A percentile compares a stretch with the other conserved stretches of the same genome.
phyloP scores from a whole-genome alignment of 805 yeast genomes.

The Ogataea dorogensis region DNA sequence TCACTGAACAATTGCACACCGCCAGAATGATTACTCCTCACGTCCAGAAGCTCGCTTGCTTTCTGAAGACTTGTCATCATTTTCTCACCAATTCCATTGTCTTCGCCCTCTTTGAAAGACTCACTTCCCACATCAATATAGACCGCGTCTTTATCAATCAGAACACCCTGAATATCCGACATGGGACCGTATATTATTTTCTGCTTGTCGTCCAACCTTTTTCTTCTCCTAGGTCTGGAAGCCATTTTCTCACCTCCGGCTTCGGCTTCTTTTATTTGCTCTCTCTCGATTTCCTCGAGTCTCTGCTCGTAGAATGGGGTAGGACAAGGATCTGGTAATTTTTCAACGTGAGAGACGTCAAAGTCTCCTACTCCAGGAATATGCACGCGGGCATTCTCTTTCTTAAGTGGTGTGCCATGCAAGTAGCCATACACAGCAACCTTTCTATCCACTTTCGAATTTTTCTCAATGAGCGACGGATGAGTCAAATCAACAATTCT shows the following conservation, averaged over 20 bases:
- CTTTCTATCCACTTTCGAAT: constrained; percentile 83
- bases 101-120: constrained; percentile 29
- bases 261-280: constrained; percentile 63
- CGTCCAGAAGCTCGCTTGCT: constrained; percentile 54
- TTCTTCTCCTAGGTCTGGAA: constrained; percentile 64
- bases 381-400: constrained; percentile 72
- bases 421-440: constrained; percentile 91
- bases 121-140: constrained; percentile 74
- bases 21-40: constrained; percentile 41
- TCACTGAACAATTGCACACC: constrained; percentile 75
- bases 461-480: constrained; percentile 74
- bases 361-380: constrained; percentile 96
- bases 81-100: constrained; percentile 79
- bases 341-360: constrained; percentile 71
- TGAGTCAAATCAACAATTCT: constrained; percentile 90
- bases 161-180: constrained; percentile 99
- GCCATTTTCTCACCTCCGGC: constrained; percentile 52
- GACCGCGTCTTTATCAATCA: constrained; percentile 96
- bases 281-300: constrained; percentile 77
- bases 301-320: constrained; percentile 90
- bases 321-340: constrained; percentile 97
- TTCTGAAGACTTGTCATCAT: constrained; percentile 79
- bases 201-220: constrained; percentile 90
- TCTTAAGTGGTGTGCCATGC: constrained; percentile 86
- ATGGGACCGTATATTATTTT: constrained; percentile 96